Evolutionary conservation across 306 rosid genomes (phyloP).

Genomic region (Dalbergia cultrata): DNA sequence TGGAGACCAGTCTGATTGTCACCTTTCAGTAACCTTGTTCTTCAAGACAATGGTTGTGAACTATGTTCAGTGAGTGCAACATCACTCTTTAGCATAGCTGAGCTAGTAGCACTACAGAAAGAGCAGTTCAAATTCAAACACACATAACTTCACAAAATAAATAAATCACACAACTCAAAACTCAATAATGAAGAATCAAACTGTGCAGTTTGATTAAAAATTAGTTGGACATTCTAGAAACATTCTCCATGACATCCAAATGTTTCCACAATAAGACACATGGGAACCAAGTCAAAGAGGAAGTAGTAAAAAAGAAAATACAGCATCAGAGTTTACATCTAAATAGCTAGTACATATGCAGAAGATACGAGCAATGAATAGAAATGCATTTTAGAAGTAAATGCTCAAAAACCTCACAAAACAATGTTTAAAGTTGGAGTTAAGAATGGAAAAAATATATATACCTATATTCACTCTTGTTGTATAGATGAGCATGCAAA

Average conservation of each 20-base stretch:
- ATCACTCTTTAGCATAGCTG: too few relatives aligned
- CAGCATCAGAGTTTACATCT: slow-evolving; percentile 34
- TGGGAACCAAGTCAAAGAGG: slow-evolving; percentile 27
- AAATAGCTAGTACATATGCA: slow-evolving; percentile 37
- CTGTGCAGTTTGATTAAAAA: slow-evolving; percentile 31
- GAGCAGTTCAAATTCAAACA: too few relatives aligned
- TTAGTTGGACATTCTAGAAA: slow-evolving; percentile 1
- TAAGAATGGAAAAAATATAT: slow-evolving; percentile 36
- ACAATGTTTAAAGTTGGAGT: slow-evolving; percentile 11
- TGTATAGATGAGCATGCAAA: slow-evolving; percentile 92
- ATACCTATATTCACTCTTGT: slow-evolving; percentile 98
- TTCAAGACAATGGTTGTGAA: too few relatives aligned
- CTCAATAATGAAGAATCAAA: slow-evolving; percentile 13
- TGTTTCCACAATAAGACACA: slow-evolving; percentile 24
- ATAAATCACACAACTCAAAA: slow-evolving; percentile 7
- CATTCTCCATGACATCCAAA: slow-evolving; percentile 28
- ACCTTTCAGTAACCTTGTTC: too few relatives aligned
- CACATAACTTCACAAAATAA: too few relatives aligned
- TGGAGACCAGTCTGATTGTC: too few relatives aligned
- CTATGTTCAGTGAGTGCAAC: too few relatives aligned
- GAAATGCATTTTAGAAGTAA: slow-evolving; percentile 33
- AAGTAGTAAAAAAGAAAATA: slow-evolving; percentile 30
- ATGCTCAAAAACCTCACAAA: slow-evolving; percentile 13
- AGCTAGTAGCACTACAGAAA: too few relatives aligned
- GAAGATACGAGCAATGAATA: slow-evolving; percentile 24